Percentiles rank a stretch among this genome's conserved stretches.
phyloP scores from a whole-genome alignment of 2,329 filamentous ascomycete species.

The Xylariaceae sp. region DNA sequence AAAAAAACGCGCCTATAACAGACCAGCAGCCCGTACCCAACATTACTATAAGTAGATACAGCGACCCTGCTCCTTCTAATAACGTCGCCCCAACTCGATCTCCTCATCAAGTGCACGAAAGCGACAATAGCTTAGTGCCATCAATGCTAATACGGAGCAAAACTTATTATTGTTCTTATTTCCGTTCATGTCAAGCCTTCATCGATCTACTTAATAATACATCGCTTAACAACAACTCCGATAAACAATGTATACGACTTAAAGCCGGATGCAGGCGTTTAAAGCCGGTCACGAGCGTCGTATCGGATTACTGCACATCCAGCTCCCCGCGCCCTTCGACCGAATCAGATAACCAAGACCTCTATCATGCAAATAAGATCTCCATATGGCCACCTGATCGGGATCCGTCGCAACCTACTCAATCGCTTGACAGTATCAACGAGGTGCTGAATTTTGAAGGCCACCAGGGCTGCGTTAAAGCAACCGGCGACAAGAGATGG shows the following conservation, averaged over 20 bases:
- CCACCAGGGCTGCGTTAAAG: slow-evolving; percentile 17
- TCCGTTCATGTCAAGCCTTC: slow-evolving; percentile 50
- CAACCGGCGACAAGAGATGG: slow-evolving; percentile 27
- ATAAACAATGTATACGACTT: slow-evolving; percentile 44
- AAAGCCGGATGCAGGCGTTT: slow-evolving; percentile 45
- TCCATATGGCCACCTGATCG: slow-evolving; percentile 28
- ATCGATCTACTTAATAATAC: slow-evolving; percentile 58
- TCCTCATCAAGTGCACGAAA: slow-evolving; percentile 47
- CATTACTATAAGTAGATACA: slow-evolving; percentile 30
- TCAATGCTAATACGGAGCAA: slow-evolving; percentile 50
- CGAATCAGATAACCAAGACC: slow-evolving; percentile 6
- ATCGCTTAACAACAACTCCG: slow-evolving; percentile 31
- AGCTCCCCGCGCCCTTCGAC: not conserved
- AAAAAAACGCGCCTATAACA: slow-evolving; percentile 6
- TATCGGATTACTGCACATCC: not conserved
- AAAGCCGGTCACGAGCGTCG: slow-evolving; percentile 21
- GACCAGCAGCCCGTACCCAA: slow-evolving; percentile 1
- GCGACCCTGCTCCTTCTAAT: slow-evolving; percentile 20
- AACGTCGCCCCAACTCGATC: slow-evolving; percentile 5
- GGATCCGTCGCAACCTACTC: slow-evolving; percentile 2
- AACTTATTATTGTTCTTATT: slow-evolving; percentile 56
- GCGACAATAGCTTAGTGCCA: slow-evolving; percentile 41
- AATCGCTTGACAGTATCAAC: slow-evolving; percentile 17
- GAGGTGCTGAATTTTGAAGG: slow-evolving; percentile 23
- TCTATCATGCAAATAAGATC: slow-evolving; percentile 23